A percentile compares a stretch with the other conserved stretches of the same genome.
phyloP scores from a whole-genome alignment of 139 green algal species.

The Nannochloris sp. region DNA sequence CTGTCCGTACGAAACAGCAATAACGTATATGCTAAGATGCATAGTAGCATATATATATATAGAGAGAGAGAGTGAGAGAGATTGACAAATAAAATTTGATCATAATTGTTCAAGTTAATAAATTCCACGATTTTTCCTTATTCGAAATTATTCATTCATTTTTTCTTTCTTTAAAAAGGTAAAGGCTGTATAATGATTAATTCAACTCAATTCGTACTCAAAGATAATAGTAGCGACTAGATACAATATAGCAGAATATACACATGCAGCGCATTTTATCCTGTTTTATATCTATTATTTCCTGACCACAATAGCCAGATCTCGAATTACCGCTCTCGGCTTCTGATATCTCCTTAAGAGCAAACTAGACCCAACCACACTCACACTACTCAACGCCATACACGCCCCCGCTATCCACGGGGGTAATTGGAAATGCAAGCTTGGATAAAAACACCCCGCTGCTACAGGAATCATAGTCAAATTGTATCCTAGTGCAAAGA shows the following conservation, averaged over 20 bases:
- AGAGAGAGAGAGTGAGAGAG: too few relatives aligned
- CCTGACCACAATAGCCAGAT: not conserved
- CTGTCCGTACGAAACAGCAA: too few relatives aligned
- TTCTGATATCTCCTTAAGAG: constrained; percentile 70
- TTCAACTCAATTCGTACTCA: not conserved
- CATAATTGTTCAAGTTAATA: too few relatives aligned
- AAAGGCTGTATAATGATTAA: not conserved
- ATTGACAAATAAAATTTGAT: too few relatives aligned
- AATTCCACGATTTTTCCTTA: too few relatives aligned
- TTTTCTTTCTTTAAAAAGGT: not conserved
- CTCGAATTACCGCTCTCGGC: constrained; percentile 12
- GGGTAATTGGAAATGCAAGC: constrained; percentile 64
- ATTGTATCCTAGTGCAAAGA: constrained; percentile 95
- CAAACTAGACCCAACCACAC: constrained; percentile 78
- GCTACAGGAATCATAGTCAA: constrained; percentile 74
- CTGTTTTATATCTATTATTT: not conserved
- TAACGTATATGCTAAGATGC: too few relatives aligned
- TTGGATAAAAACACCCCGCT: constrained; percentile 57
- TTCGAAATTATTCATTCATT: not conserved
- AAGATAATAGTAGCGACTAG: not conserved
- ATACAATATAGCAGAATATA: not conserved
- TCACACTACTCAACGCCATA: constrained; percentile 86
- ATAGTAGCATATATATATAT: too few relatives aligned
- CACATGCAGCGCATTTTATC: not conserved
- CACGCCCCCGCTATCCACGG: constrained; percentile 82